Conservation (phyloP, 2,329 filamentous ascomycete genomes). For the Epichloe sibirici region DNA sequence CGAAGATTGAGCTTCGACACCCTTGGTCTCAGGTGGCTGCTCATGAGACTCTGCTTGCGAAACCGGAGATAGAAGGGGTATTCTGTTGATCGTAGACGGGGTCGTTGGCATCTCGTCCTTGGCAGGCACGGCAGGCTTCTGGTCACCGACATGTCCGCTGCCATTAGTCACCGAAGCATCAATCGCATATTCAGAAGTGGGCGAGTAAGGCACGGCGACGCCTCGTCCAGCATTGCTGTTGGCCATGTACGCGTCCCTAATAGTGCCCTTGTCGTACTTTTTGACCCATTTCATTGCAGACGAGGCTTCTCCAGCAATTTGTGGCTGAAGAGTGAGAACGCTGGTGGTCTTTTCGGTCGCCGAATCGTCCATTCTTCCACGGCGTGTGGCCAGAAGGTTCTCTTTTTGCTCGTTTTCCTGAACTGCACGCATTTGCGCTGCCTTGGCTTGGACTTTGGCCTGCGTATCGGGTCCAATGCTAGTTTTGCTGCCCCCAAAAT, state of each 20-base stretch:
- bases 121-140: constrained; percentile 26
- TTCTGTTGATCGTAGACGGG: constrained; percentile 1
- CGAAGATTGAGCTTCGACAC: background rate
- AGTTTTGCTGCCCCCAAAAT: constrained; percentile 53
- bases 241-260: constrained; percentile 75
- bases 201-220: constrained; percentile 20
- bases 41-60: background rate
- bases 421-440: constrained; percentile 65
- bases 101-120: constrained; percentile 20
- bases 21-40: background rate
- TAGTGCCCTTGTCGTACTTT: constrained; percentile 82
- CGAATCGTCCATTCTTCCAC: constrained; percentile 43
- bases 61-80: background rate
- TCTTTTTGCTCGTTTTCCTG: constrained; percentile 46
- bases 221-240: constrained; percentile 63
- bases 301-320: constrained; percentile 74
- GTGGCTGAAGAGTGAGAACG: constrained; percentile 74
- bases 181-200: constrained; percentile 22
- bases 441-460: constrained; percentile 83
- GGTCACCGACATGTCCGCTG: background rate
- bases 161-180: constrained; percentile 9
- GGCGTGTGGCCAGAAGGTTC: constrained; percentile 30
- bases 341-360: constrained; percentile 72
- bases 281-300: constrained; percentile 95
- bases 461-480: constrained; percentile 87